A percentile compares a stretch with the other conserved stretches of the same genome.
These are phyloP conservation scores for Leccinum fallax DNA, from an alignment of 1,284 basidiomycete species.

Conservation along the genomic window DNA sequence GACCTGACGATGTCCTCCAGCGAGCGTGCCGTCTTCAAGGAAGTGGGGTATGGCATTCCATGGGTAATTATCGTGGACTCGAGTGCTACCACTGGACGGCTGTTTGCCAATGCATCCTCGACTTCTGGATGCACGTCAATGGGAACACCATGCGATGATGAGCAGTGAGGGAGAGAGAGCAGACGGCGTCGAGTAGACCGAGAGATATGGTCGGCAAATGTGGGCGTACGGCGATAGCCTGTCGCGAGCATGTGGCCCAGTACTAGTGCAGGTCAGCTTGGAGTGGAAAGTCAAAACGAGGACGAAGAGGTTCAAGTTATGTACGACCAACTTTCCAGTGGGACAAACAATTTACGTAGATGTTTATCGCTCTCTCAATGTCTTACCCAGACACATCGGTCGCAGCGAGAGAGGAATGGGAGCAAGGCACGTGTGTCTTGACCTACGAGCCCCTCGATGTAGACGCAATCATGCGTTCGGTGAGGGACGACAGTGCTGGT, in stretches of 20 bases:
- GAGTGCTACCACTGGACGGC: constrained; percentile 70
- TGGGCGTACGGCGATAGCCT: constrained; percentile 7
- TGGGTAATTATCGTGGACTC: constrained; percentile 93
- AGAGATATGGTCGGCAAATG: constrained; percentile 6
- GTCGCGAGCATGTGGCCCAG: constrained; percentile 23
- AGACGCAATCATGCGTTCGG: constrained; percentile 57
- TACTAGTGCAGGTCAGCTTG: neutral
- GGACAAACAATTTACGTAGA: neutral
- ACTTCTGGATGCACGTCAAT: constrained; percentile 81
- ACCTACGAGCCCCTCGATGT: constrained; percentile 62
- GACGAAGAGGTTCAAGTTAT: neutral
- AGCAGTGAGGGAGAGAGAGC: constrained; percentile 4
- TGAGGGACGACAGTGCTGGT: constrained; percentile 65
- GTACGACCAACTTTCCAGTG: neutral
- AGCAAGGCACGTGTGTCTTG: constrained; percentile 57
- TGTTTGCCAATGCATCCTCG: constrained; percentile 66
- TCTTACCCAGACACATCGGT: constrained; percentile 44
- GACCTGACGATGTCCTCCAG: constrained; percentile 81
- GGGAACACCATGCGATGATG: constrained; percentile 33
- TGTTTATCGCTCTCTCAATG: constrained; percentile 13
- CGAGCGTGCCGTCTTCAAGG: constrained; percentile 72
- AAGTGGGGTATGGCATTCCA: constrained; percentile 84
- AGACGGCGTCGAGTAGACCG: constrained; percentile 9
- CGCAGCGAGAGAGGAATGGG: constrained; percentile 46
- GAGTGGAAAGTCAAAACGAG: neutral